These are phyloP conservation scores for Phytophthora tubulina DNA, from an alignment of 352 stramenopile genomes.

Conservation along the genomic window DNA sequence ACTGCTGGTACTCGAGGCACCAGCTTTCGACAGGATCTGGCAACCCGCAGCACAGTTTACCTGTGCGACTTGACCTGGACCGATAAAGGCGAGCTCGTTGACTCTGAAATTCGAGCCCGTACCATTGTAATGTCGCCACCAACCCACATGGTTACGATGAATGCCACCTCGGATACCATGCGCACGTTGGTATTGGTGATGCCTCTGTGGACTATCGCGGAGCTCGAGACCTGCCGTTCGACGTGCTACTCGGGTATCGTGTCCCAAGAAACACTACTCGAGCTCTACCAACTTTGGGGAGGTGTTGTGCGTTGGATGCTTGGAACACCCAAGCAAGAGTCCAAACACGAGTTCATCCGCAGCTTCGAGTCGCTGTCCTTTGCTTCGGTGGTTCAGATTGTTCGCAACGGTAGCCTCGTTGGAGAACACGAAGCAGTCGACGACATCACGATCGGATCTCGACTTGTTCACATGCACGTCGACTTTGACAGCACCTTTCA, in stretches of 20 bases:
- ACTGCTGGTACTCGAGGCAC: constrained; percentile 26
- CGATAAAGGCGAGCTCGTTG: neutral
- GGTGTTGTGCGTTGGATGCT: constrained; percentile 42
- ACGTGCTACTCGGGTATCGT: constrained; percentile 39
- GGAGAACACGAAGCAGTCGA: neutral
- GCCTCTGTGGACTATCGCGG: constrained; percentile 47
- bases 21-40: constrained; percentile 43
- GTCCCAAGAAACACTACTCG: constrained; percentile 27
- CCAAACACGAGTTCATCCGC: constrained; percentile 34
- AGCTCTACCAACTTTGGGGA: constrained; percentile 50
- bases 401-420: constrained; percentile 28
- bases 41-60: constrained; percentile 39
- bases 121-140: constrained; percentile 36
- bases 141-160: constrained; percentile 4
- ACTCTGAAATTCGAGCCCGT: constrained; percentile 29
- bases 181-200: constrained; percentile 42
- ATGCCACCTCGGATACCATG: constrained; percentile 8
- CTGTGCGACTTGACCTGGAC: constrained; percentile 40
- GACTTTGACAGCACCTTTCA: constrained; percentile 49
- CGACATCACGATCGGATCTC: constrained; percentile 24
- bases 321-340: constrained; percentile 24
- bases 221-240: constrained; percentile 47
- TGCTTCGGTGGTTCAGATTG: constrained; percentile 24
- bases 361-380: constrained; percentile 32
- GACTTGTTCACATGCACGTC: constrained; percentile 47